Conservation (phyloP, 768 basidiomycete genomes). For the Auricularia sp. region DNA sequence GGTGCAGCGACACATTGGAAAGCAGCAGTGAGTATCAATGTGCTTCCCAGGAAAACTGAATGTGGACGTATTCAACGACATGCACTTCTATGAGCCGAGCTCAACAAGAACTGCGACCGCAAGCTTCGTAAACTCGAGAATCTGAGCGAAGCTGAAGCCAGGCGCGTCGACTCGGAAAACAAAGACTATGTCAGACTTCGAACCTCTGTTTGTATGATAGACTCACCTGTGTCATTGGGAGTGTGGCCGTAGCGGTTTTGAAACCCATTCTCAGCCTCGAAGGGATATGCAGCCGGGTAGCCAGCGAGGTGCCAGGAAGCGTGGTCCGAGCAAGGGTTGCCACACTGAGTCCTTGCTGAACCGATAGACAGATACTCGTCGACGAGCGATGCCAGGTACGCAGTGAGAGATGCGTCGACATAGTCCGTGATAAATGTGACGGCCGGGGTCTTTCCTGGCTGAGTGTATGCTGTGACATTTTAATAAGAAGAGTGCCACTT, state of each 20-base stretch:
- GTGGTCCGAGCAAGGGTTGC: conserved; percentile 26
- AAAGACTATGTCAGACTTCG: no score
- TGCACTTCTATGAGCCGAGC: conserved; percentile 20
- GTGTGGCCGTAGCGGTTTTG: conserved; percentile 35
- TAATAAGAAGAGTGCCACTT: neutral
- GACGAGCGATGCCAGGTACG: conserved; percentile 21
- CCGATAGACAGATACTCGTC: neutral
- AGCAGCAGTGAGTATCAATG: no score
- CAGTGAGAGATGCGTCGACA: conserved; percentile 16
- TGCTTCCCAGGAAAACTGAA: no score
- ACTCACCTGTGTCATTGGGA: neutral
- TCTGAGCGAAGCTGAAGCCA: conserved; percentile 37
- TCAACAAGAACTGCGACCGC: conserved; percentile 49
- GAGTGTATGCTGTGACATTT: conserved; percentile 27
- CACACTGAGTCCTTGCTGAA: conserved; percentile 13
- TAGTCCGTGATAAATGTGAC: neutral
- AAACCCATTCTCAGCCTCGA: conserved; percentile 31
- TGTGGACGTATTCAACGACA: no score
- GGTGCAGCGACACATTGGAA: no score
- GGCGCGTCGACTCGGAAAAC: no score
- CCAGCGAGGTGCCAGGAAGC: conserved; percentile 17
- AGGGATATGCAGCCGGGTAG: conserved; percentile 15
- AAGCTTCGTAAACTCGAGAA: conserved; percentile 51
- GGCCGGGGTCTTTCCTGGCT: conserved; percentile 24
- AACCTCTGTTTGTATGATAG: no score